phyloP scores from a whole-genome alignment of 352 stramenopile genomes.

The Pythium aquatile region DNA sequence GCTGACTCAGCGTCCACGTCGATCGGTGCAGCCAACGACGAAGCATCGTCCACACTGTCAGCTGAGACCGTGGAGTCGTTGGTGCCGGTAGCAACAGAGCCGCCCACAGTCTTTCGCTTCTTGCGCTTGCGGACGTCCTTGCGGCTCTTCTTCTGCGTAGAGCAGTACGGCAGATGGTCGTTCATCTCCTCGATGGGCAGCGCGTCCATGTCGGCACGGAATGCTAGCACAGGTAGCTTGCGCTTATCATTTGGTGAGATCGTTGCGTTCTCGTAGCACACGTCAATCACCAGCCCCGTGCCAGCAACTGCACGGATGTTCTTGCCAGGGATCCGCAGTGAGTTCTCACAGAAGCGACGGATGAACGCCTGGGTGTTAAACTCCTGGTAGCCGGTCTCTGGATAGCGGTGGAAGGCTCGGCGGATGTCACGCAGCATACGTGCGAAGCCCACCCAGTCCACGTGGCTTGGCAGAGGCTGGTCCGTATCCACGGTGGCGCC shows the following conservation, averaged over 20 bases:
- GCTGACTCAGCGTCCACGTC: background rate
- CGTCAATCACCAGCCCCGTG: constrained; percentile 90
- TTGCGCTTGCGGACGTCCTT: constrained; percentile 65
- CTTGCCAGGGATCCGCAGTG: constrained; percentile 69
- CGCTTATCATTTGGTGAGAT: constrained; percentile 48
- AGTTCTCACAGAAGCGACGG: constrained; percentile 73
- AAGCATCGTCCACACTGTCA: constrained; percentile 1
- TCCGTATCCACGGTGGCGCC: constrained; percentile 11
- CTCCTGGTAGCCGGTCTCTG: constrained; percentile 92
- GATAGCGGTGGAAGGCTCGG: constrained; percentile 85
- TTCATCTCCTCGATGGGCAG: constrained; percentile 90
- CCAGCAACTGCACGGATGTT: constrained; percentile 77
- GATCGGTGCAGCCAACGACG: background rate
- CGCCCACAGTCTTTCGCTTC: constrained; percentile 45
- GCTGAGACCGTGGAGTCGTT: background rate
- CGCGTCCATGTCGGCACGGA: constrained; percentile 96
- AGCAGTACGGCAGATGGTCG: constrained; percentile 76
- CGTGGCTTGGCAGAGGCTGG: constrained; percentile 17
- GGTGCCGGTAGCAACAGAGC: background rate
- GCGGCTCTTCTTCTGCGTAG: constrained; percentile 54
- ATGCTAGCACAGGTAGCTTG: constrained; percentile 84
- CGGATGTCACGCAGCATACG: constrained; percentile 77
- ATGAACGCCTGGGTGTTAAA: constrained; percentile 86
- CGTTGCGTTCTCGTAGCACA: constrained; percentile 72
- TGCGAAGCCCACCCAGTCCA: constrained; percentile 71